Evolutionary conservation across 805 yeast species (phyloP), one percentile per base, ranked within the genome.

Genomic region (Wickerhamiella musiphila): DNA sequence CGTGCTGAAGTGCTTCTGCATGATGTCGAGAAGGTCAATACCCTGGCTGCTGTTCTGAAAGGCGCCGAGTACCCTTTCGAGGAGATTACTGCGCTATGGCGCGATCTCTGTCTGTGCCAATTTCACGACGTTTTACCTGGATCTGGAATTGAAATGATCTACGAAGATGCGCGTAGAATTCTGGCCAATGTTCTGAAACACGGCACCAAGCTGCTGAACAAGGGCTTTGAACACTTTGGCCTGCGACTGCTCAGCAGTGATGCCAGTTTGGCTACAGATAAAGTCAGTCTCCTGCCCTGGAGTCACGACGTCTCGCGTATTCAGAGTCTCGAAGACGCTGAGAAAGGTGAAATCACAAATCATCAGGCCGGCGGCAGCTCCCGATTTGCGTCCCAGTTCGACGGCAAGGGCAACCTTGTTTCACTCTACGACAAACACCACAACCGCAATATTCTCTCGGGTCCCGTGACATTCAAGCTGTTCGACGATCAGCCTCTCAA

Each of bases 61-160:
- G 51, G 57, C 16, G 86, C 73, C 53, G 58, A 57, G 36, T 86
- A 86, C 51, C 98, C 98, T 2, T 60, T 64, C 20, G 57, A 65
- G 23, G 67, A 73, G 37, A 63, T 86, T 27, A 71, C 73, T 39
- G 63, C 57, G 2, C 53, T 86, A 38, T 86, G 98, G 98, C 86
- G 82, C 51, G 73, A 79, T 52, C 70, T 86, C 14, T 70, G 83
- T 39, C 59, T 90, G 35, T 83, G 94, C 50, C 96, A 86, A 52
- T 86, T 86, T 60, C 98, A 86, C 53, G 98, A 86, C 58, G 95
- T 86, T n/a, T 63, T 90, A 32, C 98, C 98, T 2, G 98, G 98
- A 3, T 76, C 93, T 5, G 81, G 94, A 55, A 86, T 86, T 46
- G 94, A 82, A 40, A 70, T 81, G 72, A 94, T 90, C 10, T 86